Evolutionary conservation across 2,329 filamentous ascomycete genomes (phyloP).

Genomic region (Aplosporella prunicola): DNA sequence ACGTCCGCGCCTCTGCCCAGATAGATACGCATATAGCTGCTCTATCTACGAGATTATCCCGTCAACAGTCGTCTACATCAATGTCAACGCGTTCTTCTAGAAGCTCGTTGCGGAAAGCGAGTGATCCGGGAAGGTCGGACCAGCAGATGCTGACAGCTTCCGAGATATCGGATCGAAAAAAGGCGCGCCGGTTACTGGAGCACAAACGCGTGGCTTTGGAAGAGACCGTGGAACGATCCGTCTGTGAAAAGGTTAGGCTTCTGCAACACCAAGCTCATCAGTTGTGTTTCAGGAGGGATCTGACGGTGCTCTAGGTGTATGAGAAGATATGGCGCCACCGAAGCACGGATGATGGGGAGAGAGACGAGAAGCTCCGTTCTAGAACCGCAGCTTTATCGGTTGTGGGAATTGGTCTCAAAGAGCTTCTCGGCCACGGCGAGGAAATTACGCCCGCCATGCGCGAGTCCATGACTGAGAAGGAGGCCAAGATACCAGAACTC

Average conservation of each 20-base stretch:
- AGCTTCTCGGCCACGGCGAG: slow-evolving; percentile 55
- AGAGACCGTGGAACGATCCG: slow-evolving; percentile 79
- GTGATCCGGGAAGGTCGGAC: slow-evolving; percentile 34
- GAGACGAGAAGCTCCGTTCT: slow-evolving; percentile 88
- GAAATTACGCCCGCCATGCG: slow-evolving; percentile 47
- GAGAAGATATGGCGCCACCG: slow-evolving; percentile 82
- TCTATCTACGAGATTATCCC: slow-evolving; percentile 63
- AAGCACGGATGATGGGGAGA: slow-evolving; percentile 84
- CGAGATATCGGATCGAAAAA: slow-evolving; percentile 73
- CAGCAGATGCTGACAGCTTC: slow-evolving; percentile 87
- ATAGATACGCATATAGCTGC: slow-evolving; percentile 81
- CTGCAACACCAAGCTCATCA: slow-evolving; percentile 33
- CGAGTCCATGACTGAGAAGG: slow-evolving; percentile 43
- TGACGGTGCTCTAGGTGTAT: slow-evolving; percentile 41
- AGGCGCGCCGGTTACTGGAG: slow-evolving; percentile 67
- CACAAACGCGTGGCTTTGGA: slow-evolving; percentile 68
- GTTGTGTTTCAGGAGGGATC: not conserved
- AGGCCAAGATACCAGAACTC: slow-evolving; percentile 60
- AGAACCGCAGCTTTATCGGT: slow-evolving; percentile 83
- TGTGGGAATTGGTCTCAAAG: slow-evolving; percentile 82
- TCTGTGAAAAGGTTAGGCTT: slow-evolving; percentile 58
- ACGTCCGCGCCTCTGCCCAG: slow-evolving; percentile 66
- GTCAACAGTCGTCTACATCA: slow-evolving; percentile 52
- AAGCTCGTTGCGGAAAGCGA: slow-evolving; percentile 34
- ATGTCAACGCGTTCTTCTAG: slow-evolving; percentile 36